Evolutionary conservation across 129 eudicot species (phyloP), one percentile per base, ranked within the genome.

Genomic region (Lonicera japonica): DNA sequence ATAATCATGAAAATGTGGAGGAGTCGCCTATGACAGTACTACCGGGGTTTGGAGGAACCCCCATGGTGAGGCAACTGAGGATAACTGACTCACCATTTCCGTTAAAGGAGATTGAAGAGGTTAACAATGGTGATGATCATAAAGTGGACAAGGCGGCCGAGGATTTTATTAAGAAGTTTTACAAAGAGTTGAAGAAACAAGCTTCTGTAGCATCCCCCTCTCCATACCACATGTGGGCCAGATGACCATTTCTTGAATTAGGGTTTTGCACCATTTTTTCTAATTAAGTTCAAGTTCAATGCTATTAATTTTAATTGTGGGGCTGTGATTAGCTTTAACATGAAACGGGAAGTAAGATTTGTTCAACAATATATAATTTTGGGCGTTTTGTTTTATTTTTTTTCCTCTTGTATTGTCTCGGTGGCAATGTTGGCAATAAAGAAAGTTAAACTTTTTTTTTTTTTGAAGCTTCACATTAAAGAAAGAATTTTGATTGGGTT

Each of bases 41-140:
- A 3, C 71, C 67, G 2, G 77, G 68, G 65, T 65, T 79, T 20
- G 77, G 77, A 48, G 38, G 47, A 48, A 74, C 64, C 52, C 80
- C 77, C 3, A 16, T 56, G 24, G 67, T 52, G 25, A 65, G 67
- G 65, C 72, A 73, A 47, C 65, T 73, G 24, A 65, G 77, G 77
- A 16, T 73, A 23, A 65, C 72, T 4, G 77, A 73, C 25, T 73
- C 77, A 20, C 72, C 77, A 1, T 73, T 73, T 16, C 72, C 72
- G 20, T 11, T 73, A 9, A 73, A 73, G 20, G 77, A 58, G 10
- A 16, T 4, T 8, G 58, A 64, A 25, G 70, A 72, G 11, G 67
- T 46, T 25, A 69, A 65, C 17, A 45, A 22, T 50, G 59, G 23
- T 3, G 70, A 56, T 24, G 13, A n/a, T 11, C 66, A 64, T 8